Evolutionary conservation across 2,329 filamentous ascomycete genomes (phyloP).

Genomic region (Albifimbria verrucaria): DNA sequence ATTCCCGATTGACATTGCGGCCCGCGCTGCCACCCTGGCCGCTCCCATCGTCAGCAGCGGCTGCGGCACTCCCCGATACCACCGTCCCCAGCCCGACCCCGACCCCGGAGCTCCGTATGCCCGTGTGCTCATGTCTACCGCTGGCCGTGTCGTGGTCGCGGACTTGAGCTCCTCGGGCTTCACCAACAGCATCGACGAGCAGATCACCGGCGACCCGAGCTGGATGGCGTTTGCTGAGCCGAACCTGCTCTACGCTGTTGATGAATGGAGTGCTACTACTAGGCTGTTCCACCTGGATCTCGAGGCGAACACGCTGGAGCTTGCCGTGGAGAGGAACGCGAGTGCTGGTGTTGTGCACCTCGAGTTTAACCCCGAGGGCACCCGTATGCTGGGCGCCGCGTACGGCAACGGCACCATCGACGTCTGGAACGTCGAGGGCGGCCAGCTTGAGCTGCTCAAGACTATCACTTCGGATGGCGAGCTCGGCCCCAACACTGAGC

Average conservation of each 20-base stretch:
- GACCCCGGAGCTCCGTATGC: background rate
- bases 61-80: background rate
- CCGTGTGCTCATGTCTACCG: slow-evolving; percentile 8
- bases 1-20: background rate
- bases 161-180: background rate
- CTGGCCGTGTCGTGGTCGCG: background rate
- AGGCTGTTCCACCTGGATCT: slow-evolving; percentile 36
- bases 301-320: slow-evolving; percentile 23
- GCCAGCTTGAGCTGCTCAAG: slow-evolving; percentile 35
- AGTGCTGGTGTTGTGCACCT: slow-evolving; percentile 45
- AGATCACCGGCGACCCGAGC: background rate
- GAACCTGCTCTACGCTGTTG: slow-evolving; percentile 1
- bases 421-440: slow-evolving; percentile 40
- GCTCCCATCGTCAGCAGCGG: background rate
- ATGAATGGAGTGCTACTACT: slow-evolving; percentile 41
- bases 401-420: slow-evolving; percentile 41
- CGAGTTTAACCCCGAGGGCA: slow-evolving; percentile 41
- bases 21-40: background rate
- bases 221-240: background rate
- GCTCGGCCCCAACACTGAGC: slow-evolving; percentile 28
- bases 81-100: background rate
- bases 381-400: slow-evolving; percentile 41
- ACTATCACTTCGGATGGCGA: slow-evolving; percentile 29
- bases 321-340: slow-evolving; percentile 26
- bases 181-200: background rate